These are phyloP conservation scores for Scedosporium minutisporum DNA, from an alignment of 2,329 filamentous ascomycete genomes.

Conservation along the genomic window DNA sequence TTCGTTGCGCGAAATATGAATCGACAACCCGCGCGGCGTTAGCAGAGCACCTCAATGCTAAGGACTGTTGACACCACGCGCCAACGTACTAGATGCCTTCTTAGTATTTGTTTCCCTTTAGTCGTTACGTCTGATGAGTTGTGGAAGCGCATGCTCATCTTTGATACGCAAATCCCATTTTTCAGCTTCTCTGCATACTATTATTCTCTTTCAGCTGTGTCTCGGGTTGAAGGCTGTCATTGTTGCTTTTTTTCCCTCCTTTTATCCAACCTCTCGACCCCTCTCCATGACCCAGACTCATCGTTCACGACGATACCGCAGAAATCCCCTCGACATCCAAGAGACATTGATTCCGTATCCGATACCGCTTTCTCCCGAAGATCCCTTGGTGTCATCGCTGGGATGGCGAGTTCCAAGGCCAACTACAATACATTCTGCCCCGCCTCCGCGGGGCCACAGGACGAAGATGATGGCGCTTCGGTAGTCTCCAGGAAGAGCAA, in stretches of 20 bases:
- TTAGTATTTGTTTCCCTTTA: no score
- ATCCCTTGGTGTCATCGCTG: not conserved
- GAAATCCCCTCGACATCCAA: not conserved
- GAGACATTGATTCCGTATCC: not conserved
- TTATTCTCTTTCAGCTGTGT: no score
- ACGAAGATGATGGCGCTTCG: not conserved
- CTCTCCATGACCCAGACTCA: no score
- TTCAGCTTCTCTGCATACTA: no score
- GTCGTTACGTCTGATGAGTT: no score
- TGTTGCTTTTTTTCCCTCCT: no score
- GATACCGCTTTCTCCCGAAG: not conserved
- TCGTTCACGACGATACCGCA: no score
- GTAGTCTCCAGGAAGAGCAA: not conserved
- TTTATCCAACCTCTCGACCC: no score
- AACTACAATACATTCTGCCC: not conserved
- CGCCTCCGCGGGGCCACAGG: not conserved
- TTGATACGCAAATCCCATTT: no score
- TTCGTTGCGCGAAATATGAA: not conserved
- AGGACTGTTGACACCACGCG: not conserved
- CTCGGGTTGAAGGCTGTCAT: no score
- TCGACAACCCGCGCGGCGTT: not conserved
- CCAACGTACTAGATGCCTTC: not conserved
- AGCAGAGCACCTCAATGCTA: not conserved
- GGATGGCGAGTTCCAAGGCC: constrained; percentile 1
- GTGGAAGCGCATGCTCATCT: no score